A percentile compares a stretch with the other conserved stretches of the same genome.
Conservation (phyloP, 306 rosid genomes). For the Calophaca sinica region DNA sequence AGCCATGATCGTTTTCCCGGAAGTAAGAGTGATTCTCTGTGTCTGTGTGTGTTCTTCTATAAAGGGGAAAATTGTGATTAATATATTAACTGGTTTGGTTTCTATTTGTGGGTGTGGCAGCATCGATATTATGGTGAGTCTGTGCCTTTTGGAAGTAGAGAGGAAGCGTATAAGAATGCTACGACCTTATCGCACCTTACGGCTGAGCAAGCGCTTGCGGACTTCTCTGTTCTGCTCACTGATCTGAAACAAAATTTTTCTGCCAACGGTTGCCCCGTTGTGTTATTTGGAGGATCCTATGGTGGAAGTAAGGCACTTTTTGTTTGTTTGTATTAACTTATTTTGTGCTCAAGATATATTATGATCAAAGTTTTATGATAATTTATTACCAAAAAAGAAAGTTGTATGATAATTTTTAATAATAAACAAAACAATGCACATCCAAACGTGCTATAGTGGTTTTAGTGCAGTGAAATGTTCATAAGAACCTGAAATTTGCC, state of each 20-base stretch:
- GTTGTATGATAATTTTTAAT: background rate
- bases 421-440: too few relatives aligned
- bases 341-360: background rate
- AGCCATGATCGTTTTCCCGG: conserved; percentile 88
- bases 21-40: conserved; percentile 49
- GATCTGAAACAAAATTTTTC: conserved; percentile 67
- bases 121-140: conserved; percentile 89
- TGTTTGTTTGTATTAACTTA: background rate
- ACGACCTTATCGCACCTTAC: conserved; percentile 69
- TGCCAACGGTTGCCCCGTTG: conserved; percentile 73
- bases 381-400: too few relatives aligned
- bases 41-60: background rate
- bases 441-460: background rate
- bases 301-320: conserved; percentile 77
- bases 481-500: background rate
- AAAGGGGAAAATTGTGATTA: background rate
- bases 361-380: background rate
- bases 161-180: conserved; percentile 78
- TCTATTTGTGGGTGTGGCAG: conserved; percentile 33
- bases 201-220: conserved; percentile 82
- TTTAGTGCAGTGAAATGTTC: background rate
- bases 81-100: background rate
- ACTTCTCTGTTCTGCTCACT: conserved; percentile 68
- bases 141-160: conserved; percentile 67
- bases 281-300: conserved; percentile 89